A percentile compares a stretch with the other conserved stretches of the same genome.
phyloP scores from a whole-genome alignment of 805 yeast species.

The Sugiyamaella chiloensis region DNA sequence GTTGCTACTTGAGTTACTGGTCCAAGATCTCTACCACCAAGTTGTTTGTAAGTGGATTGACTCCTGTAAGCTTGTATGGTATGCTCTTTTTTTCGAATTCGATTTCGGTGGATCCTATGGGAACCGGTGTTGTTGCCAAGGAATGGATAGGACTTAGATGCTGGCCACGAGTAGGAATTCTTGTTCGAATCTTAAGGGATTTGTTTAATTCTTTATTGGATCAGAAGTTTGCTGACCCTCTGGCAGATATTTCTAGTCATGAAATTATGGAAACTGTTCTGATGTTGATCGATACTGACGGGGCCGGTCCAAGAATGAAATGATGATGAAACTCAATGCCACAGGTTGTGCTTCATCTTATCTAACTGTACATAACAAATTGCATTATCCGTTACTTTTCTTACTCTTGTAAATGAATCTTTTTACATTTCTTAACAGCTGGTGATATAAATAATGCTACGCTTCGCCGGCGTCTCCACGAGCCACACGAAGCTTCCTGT shows the following conservation, averaged over 20 bases:
- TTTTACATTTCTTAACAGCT: too few species aligned
- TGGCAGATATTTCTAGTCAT: slow-evolving; percentile 27
- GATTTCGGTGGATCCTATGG: slow-evolving; percentile 52
- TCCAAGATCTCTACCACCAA: slow-evolving; percentile 56
- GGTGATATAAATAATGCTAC: too few species aligned
- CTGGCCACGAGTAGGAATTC: slow-evolving; percentile 91
- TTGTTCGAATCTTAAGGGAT: slow-evolving; percentile 65
- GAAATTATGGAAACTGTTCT: slow-evolving; percentile 31
- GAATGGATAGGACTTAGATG: slow-evolving; percentile 88
- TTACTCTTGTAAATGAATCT: too few species aligned
- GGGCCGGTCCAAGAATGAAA: too few species aligned
- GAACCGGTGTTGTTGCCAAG: slow-evolving; percentile 76
- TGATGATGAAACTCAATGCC: too few species aligned
- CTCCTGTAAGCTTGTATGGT: slow-evolving; percentile 74
- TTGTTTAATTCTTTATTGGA: slow-evolving; percentile 67
- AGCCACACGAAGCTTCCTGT: too few species aligned
- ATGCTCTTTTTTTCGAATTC: slow-evolving; percentile 78
- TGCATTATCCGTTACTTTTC: too few species aligned
- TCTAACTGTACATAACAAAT: too few species aligned
- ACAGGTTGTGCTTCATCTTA: too few species aligned
- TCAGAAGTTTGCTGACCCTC: slow-evolving; percentile 53
- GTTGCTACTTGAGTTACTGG: slow-evolving; percentile 61
- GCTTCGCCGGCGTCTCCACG: too few species aligned
- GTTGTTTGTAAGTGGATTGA: slow-evolving; percentile 66
- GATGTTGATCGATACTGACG: slow-evolving; percentile 33